Conservation (phyloP, 768 basidiomycete genomes). For the Lentinula lateritia region DNA sequence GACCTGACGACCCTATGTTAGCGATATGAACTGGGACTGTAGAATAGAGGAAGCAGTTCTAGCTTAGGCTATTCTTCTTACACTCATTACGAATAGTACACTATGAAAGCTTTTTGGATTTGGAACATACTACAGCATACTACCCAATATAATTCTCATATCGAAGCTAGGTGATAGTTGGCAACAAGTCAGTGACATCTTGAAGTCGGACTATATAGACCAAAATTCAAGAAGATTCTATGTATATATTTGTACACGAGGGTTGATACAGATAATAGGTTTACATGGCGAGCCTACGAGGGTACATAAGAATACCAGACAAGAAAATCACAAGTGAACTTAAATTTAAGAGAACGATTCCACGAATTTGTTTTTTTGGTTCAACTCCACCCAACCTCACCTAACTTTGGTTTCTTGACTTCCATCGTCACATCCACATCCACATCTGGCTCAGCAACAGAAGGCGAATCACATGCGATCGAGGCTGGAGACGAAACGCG, state of each 20-base stretch:
- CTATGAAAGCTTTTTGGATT: background rate
- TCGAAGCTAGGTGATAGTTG: no score
- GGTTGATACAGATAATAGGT: no score
- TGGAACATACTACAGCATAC: background rate
- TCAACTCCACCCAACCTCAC: background rate
- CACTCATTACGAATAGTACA: slow-evolving; percentile 2
- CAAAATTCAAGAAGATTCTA: no score
- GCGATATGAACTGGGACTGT: background rate
- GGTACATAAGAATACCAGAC: background rate
- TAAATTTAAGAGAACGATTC: background rate
- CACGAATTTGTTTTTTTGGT: background rate
- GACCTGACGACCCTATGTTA: background rate
- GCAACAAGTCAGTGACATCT: no score
- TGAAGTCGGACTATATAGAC: no score
- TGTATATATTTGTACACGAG: no score
- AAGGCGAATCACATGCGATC: background rate
- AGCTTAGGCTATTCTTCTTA: slow-evolving; percentile 3
- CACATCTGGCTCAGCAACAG: background rate
- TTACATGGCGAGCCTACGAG: no score
- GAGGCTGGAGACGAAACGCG: background rate
- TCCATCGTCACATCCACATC: background rate
- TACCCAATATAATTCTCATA: background rate
- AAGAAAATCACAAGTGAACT: background rate
- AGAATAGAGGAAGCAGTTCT: background rate
- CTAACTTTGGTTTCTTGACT: background rate